Percentiles rank a stretch among this genome's conserved stretches.
Conservation (phyloP, 768 basidiomycete genomes). For the Pleurotus platypus region DNA sequence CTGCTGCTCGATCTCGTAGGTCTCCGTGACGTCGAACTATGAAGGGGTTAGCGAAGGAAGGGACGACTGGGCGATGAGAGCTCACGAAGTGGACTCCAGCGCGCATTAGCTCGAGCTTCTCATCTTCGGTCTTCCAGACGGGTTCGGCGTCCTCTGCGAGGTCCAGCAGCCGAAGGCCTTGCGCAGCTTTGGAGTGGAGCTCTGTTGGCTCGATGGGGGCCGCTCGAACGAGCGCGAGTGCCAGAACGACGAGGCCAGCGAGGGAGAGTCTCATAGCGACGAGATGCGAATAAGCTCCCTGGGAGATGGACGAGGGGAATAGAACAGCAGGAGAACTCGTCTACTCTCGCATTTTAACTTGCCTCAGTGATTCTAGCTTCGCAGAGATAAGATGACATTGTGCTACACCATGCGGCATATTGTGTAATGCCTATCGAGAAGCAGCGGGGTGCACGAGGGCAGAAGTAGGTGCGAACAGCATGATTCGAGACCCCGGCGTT, state of each 20-base stretch:
- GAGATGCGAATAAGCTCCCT: neutral
- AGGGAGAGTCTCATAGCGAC: conserved; percentile 15
- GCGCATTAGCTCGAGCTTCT: conserved; percentile 31
- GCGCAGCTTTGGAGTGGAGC: conserved; percentile 27
- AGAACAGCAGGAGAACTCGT: too few species aligned
- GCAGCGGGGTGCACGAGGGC: neutral
- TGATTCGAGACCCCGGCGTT: neutral
- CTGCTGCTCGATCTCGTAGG: conserved; percentile 29
- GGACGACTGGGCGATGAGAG: neutral
- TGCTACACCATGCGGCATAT: neutral
- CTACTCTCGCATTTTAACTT: too few species aligned
- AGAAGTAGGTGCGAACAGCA: neutral
- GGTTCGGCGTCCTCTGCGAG: conserved; percentile 32
- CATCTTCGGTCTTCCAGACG: conserved; percentile 37
- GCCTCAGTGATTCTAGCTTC: too few species aligned
- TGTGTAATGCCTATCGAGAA: neutral
- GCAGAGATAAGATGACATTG: conserved; percentile 1
- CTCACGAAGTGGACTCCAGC: conserved; percentile 32
- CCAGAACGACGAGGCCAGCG: conserved; percentile 15
- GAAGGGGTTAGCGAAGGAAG: neutral
- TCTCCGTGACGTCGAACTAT: conserved; percentile 40
- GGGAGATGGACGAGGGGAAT: neutral
- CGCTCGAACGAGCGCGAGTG: conserved; percentile 22
- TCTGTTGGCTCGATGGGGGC: conserved; percentile 28
- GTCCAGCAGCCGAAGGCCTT: conserved; percentile 33